Conservation (phyloP, 345 rosid species). For the Mangifera indica region DNA sequence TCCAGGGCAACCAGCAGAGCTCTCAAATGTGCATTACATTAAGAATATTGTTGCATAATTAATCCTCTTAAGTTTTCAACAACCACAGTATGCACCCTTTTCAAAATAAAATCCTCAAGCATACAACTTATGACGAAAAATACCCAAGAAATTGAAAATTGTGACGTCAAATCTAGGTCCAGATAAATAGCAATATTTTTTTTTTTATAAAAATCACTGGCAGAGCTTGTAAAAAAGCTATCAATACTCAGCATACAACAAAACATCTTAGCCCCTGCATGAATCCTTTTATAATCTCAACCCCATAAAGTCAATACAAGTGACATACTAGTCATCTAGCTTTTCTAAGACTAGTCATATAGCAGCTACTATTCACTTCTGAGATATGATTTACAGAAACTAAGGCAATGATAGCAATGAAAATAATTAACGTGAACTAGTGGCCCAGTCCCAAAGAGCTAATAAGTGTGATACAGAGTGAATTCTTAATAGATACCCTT, state of each 20-base stretch:
- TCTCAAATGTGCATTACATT: not conserved
- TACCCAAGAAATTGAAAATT: not conserved
- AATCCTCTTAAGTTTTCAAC: not conserved
- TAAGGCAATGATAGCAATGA: not conserved
- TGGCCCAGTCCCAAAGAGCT: not conserved
- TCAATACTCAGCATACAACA: not conserved
- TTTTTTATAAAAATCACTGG: not conserved
- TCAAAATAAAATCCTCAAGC: not conserved
- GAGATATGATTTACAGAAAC: not conserved
- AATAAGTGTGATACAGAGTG: not conserved
- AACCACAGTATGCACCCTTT: not conserved
- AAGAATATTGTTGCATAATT: not conserved
- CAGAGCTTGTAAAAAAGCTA: not conserved
- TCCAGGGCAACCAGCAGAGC: not conserved
- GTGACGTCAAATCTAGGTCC: not conserved
- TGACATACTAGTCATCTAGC: not conserved
- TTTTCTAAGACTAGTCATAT: not conserved
- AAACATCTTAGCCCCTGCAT: not conserved
- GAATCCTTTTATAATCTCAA: not conserved
- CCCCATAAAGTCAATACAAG: not conserved
- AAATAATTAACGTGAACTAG: not conserved
- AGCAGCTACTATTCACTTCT: not conserved
- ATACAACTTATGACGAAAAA: not conserved
- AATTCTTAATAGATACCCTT: not conserved
- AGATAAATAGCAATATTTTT: not conserved